These are phyloP conservation scores for Solanum tarapatanum DNA, from an alignment of 257 asterid genomes.

Conservation along the genomic window DNA sequence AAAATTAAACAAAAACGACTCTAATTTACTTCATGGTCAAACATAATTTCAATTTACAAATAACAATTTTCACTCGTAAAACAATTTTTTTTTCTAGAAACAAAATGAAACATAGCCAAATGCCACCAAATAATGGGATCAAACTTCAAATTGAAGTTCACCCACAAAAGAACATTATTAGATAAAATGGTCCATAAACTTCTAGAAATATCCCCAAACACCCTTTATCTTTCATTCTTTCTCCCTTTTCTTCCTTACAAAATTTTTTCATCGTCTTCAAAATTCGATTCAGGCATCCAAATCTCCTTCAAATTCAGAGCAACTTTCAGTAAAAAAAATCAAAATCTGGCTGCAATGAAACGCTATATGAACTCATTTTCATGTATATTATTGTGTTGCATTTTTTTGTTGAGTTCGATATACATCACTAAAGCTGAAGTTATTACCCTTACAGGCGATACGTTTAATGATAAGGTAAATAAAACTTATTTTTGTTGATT, in stretches of 20 bases:
- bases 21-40: too few species aligned
- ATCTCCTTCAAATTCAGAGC: background rate
- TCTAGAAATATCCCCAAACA: background rate
- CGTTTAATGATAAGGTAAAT: slow-evolving; percentile 75
- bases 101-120: background rate
- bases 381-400: slow-evolving; percentile 5
- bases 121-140: background rate
- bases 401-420: slow-evolving; percentile 22
- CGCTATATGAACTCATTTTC: background rate
- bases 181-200: background rate
- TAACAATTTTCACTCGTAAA: too few species aligned
- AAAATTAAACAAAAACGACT: too few species aligned
- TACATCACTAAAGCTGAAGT: slow-evolving; percentile 57
- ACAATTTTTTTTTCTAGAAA: background rate
- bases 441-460: slow-evolving; percentile 61
- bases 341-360: background rate
- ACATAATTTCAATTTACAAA: too few species aligned
- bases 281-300: background rate
- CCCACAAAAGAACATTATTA: background rate
- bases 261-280: background rate
- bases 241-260: background rate
- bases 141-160: background rate
- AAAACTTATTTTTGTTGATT: background rate
- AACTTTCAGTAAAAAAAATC: background rate
- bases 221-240: background rate